A percentile compares a stretch with the other conserved stretches of the same genome.
Evolutionary conservation across 805 yeast genomes (phyloP).

Genomic region (Pichia eremophila): DNA sequence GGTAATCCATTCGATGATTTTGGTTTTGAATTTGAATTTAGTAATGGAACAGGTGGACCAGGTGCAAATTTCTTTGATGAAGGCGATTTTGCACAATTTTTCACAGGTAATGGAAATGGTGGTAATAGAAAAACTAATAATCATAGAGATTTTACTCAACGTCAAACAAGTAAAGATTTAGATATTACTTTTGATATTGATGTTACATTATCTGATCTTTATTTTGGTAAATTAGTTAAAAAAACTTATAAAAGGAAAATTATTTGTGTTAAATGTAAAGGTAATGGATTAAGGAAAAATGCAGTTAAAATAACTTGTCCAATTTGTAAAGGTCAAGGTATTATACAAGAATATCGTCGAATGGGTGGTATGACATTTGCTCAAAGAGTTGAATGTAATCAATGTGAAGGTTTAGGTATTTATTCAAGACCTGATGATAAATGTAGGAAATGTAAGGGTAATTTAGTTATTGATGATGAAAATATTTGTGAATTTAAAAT

Average conservation of each 20-base stretch:
- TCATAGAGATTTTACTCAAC: constrained; percentile 23
- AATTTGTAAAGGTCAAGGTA: constrained; percentile 67
- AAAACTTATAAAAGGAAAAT: constrained; percentile 63
- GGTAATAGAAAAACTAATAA: constrained; percentile 11
- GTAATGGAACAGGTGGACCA: constrained; percentile 38
- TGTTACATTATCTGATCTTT: constrained; percentile 64
- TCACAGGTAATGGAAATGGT: constrained; percentile 30
- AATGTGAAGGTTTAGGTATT: constrained; percentile 66
- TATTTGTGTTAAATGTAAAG: constrained; percentile 65
- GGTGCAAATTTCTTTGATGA: constrained; percentile 56
- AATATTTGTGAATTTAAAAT: constrained; percentile 71
- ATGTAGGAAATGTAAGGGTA: constrained; percentile 72
- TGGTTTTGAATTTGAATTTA: constrained; percentile 17
- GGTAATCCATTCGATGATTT: constrained; percentile 16
- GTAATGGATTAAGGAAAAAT: constrained; percentile 61
- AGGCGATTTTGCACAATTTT: not conserved
- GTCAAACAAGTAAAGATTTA: no score
- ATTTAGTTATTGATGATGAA: constrained; percentile 49
- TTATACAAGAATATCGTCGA: constrained; percentile 46
- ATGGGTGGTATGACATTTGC: constrained; percentile 72
- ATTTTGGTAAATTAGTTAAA: constrained; percentile 72
- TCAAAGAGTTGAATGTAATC: constrained; percentile 49
- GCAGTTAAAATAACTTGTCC: constrained; percentile 50
- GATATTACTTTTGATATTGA: constrained; percentile 31
- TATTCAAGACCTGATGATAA: constrained; percentile 52